Percentiles rank a stretch among this genome's conserved stretches.
phyloP scores from a whole-genome alignment of 768 basidiomycete species.

The Gymnopilus dilepis region DNA sequence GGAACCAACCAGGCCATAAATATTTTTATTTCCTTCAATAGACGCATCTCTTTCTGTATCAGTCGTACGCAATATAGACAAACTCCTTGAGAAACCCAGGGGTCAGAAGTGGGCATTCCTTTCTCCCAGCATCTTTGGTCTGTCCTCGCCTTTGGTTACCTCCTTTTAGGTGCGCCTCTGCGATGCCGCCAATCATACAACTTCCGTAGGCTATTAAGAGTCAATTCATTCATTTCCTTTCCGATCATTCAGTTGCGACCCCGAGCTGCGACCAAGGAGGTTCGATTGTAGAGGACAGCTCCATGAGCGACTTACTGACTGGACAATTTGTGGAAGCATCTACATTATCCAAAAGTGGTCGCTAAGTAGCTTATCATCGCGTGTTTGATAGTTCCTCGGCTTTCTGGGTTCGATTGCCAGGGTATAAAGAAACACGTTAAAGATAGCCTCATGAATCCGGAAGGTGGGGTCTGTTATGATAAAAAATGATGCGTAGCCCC shows the following conservation, averaged over 20 bases:
- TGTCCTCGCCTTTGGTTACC: background rate
- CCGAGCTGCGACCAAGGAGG: background rate
- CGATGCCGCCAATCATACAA: background rate
- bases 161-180: background rate
- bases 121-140: background rate
- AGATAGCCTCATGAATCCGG: too few relatives aligned
- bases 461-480: too few relatives aligned
- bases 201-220: background rate
- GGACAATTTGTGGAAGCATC: too few relatives aligned
- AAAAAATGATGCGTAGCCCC: too few relatives aligned
- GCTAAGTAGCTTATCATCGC: too few relatives aligned
- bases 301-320: too few relatives aligned
- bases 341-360: too few relatives aligned
- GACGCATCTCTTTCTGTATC: background rate
- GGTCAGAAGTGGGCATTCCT: background rate
- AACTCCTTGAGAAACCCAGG: background rate
- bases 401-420: too few relatives aligned
- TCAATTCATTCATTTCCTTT: background rate
- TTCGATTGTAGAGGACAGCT: too few relatives aligned
- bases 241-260: background rate
- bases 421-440: too few relatives aligned
- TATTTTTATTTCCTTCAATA: background rate
- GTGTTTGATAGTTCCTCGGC: too few relatives aligned
- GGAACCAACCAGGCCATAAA: constrained; percentile 44
- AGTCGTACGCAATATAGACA: too few relatives aligned